Conservation (phyloP, 192 early-diverging fungal genomes). For the Glomus cerebriforme region DNA sequence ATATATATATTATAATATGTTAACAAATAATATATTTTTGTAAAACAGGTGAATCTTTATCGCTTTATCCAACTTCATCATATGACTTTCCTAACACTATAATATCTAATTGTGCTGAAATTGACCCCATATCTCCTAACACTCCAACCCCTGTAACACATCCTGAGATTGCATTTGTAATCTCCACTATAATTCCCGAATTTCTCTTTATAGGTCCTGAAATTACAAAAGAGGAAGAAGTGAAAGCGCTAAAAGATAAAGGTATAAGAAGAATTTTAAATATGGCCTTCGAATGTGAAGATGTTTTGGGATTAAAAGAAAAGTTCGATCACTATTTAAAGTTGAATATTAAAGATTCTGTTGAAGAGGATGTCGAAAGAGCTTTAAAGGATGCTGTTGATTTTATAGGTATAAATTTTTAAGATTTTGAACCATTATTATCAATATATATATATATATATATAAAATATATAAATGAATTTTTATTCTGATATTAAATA, state of each 20-base stretch:
- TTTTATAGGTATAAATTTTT: slow-evolving; percentile 61
- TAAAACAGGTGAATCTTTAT: slow-evolving; percentile 1
- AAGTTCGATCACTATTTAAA: slow-evolving; percentile 47
- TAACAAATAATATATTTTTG: neutral
- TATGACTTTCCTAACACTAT: neutral
- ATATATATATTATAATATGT: neutral
- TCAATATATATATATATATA: too few species aligned
- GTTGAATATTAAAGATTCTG: slow-evolving; percentile 62
- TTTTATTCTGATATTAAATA: neutral
- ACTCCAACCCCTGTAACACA: slow-evolving; percentile 30
- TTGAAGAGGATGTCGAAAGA: slow-evolving; percentile 64
- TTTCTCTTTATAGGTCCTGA: slow-evolving; percentile 73
- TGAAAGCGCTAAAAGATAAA: slow-evolving; percentile 50
- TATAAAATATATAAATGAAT: too few species aligned
- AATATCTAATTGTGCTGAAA: neutral
- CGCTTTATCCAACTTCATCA: neutral
- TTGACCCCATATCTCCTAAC: slow-evolving; percentile 15
- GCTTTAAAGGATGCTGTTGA: slow-evolving; percentile 61
- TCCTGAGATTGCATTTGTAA: slow-evolving; percentile 44
- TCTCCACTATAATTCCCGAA: slow-evolving; percentile 59
- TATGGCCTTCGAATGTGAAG: slow-evolving; percentile 74
- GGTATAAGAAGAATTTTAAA: slow-evolving; percentile 73
- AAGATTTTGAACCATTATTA: too few species aligned
- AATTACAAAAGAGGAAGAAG: slow-evolving; percentile 56
- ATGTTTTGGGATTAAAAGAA: slow-evolving; percentile 45